Percentiles rank a stretch among this genome's conserved stretches.
Conservation (phyloP, 768 basidiomycete species). For the Coprinellus micaceus region DNA sequence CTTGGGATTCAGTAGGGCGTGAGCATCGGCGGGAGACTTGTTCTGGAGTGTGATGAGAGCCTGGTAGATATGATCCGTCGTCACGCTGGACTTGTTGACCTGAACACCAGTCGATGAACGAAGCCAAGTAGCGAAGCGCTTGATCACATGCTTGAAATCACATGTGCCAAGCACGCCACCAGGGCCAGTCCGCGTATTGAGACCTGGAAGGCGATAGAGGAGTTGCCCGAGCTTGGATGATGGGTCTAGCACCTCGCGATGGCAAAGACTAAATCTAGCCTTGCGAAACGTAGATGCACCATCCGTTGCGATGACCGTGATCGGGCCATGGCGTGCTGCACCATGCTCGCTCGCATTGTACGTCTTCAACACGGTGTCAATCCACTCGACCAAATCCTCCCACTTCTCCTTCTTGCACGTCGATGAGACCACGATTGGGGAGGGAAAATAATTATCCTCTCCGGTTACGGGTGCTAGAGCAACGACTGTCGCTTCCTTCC, state of each 20-base stretch:
- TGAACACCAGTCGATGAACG: constrained; percentile 16
- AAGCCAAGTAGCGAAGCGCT: constrained; percentile 19
- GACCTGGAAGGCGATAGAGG: constrained; percentile 14
- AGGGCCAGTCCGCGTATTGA: constrained; percentile 20
- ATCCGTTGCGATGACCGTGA: constrained; percentile 24
- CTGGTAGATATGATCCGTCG: constrained; percentile 6
- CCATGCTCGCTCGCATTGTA: constrained; percentile 17
- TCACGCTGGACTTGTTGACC: constrained; percentile 12
- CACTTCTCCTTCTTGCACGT: constrained; percentile 23
- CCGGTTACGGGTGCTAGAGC: constrained; percentile 20
- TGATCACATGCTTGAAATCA: constrained; percentile 23
- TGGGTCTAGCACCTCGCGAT: constrained; percentile 9
- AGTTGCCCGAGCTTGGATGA: constrained; percentile 11
- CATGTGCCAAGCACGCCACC: constrained; percentile 16
- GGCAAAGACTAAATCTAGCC: constrained; percentile 17
- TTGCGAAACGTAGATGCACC: constrained; percentile 24
- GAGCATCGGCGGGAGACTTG: not conserved
- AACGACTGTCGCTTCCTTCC: constrained; percentile 27
- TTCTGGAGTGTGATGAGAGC: constrained; percentile 2
- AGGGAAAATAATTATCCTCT: constrained; percentile 20
- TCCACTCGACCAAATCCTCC: constrained; percentile 12
- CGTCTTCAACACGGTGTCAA: constrained; percentile 14
- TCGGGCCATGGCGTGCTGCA: constrained; percentile 18
- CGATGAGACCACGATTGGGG: constrained; percentile 20
- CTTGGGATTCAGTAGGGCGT: constrained; percentile 12